Percentiles rank a stretch among this genome's conserved stretches.
These are phyloP conservation scores for Colletotrichum somersetense DNA, from an alignment of 2,329 filamentous ascomycete genomes.

Conservation along the genomic window DNA sequence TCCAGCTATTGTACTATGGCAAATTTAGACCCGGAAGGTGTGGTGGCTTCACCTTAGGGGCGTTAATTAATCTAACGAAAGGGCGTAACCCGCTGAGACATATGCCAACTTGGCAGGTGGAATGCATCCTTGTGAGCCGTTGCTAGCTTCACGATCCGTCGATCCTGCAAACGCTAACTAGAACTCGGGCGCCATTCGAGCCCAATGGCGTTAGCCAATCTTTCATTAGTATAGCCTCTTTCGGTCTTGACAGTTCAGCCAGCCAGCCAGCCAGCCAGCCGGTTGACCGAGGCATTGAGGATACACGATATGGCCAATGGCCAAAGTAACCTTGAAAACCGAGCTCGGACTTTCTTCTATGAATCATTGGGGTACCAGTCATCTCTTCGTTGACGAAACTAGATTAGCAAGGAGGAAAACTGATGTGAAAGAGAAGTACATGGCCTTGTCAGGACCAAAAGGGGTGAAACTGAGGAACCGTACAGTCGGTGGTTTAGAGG, in stretches of 20 bases:
- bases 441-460: not conserved
- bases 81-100: not conserved
- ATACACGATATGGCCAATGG: constrained; percentile 3
- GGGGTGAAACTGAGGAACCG: no score
- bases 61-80: not conserved
- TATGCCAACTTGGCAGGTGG: not conserved
- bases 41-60: constrained; percentile 9
- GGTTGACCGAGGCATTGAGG: not conserved
- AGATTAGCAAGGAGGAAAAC: not conserved
- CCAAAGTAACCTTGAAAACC: not conserved
- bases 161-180: constrained; percentile 18
- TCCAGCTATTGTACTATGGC: not conserved
- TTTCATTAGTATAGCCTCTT: not conserved
- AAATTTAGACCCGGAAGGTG: constrained; percentile 5
- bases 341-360: not conserved
- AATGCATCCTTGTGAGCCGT: not conserved
- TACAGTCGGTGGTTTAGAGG: not conserved
- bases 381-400: not conserved
- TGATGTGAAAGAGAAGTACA: no score
- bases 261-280: constrained; percentile 28
- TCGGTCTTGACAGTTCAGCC: constrained; percentile 11
- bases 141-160: constrained; percentile 19
- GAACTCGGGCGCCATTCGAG: constrained; percentile 4
- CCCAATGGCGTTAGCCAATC: constrained; percentile 3
- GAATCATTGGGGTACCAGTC: not conserved